A percentile compares a stretch with the other conserved stretches of the same genome.
Conservation (phyloP, 371 early-diverging fungal species). For the Syncephalastrum sp. region DNA sequence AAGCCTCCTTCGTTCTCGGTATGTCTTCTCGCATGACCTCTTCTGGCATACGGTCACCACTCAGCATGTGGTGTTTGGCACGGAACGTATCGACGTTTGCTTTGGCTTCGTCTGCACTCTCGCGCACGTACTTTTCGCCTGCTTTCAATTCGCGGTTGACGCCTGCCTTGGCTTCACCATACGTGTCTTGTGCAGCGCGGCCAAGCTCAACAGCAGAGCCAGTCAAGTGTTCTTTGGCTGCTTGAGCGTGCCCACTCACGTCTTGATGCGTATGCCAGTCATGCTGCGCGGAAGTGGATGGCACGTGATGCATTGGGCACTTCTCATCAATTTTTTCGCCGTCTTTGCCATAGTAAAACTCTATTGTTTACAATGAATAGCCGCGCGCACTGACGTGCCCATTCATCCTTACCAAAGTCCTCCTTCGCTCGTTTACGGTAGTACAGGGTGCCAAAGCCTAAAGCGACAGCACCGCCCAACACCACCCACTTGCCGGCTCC, state of each 20-base stretch:
- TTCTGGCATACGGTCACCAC: conserved; percentile 27
- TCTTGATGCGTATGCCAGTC: conserved; percentile 9
- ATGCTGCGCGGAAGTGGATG: not conserved
- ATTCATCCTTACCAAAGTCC: too few relatives aligned
- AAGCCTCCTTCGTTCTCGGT: not conserved
- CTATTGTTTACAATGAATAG: not conserved
- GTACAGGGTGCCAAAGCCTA: too few relatives aligned
- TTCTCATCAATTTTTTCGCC: conserved; percentile 8
- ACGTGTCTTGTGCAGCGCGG: conserved; percentile 20
- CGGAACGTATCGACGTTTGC: conserved; percentile 17
- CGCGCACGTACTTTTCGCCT: conserved; percentile 2
- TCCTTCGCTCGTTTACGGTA: too few relatives aligned
- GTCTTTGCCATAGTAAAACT: conserved; percentile 9
- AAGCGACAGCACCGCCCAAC: too few relatives aligned
- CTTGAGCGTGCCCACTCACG: conserved; percentile 5
- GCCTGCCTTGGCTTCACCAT: conserved; percentile 4
- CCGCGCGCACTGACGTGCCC: too few relatives aligned
- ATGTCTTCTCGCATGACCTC: conserved; percentile 16
- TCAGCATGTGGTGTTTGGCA: conserved; percentile 30
- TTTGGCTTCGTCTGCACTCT: conserved; percentile 10
- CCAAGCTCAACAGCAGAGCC: conserved; percentile 11
- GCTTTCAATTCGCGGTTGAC: conserved; percentile 7
- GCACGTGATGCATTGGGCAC: conserved; percentile 9
- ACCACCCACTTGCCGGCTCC: too few relatives aligned
- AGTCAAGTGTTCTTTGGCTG: conserved; percentile 10